phyloP scores from a whole-genome alignment of 78 protist species.

The Emiliania huxleyi region DNA sequence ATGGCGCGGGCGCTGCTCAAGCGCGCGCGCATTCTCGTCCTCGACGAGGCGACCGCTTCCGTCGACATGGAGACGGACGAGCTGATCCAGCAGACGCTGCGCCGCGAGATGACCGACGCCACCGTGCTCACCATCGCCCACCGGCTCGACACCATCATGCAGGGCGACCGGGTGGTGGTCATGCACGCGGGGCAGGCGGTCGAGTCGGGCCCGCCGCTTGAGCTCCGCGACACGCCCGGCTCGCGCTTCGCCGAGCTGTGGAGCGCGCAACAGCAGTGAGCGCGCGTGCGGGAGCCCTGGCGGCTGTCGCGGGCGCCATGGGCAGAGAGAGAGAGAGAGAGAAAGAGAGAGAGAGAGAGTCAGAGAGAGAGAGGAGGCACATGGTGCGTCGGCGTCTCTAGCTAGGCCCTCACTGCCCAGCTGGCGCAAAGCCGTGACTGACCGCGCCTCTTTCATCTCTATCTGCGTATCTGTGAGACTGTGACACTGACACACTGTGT shows the following conservation, averaged over 20 bases:
- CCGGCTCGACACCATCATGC: conserved; percentile 82
- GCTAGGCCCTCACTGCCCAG: too few relatives aligned
- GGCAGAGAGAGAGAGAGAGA: too few relatives aligned
- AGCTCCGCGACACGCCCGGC: background rate
- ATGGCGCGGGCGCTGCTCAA: conserved; percentile 86
- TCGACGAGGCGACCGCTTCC: conserved; percentile 77
- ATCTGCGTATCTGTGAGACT: too few relatives aligned
- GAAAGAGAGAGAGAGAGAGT: too few relatives aligned
- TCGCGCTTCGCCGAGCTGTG: background rate
- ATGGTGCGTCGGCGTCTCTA: too few relatives aligned
- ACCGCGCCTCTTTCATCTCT: too few relatives aligned
- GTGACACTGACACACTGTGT: too few relatives aligned
- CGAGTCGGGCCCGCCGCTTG: conserved; percentile 53
- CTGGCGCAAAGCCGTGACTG: too few relatives aligned
- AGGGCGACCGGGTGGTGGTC: conserved; percentile 70
- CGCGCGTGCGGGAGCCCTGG: too few relatives aligned
- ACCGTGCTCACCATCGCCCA: conserved; percentile 93
- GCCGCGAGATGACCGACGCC: conserved; percentile 48
- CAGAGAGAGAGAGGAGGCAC: too few relatives aligned
- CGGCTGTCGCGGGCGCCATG: too few relatives aligned
- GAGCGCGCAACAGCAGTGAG: too few relatives aligned
- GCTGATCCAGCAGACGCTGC: conserved; percentile 57
- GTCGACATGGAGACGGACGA: conserved; percentile 67
- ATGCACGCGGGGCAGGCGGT: conserved; percentile 46
- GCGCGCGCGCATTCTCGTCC: conserved; percentile 65